Base-by-base conservation (phyloP, 2,329 filamentous ascomycete species). In the Diaporthe humulicola region DNA sequence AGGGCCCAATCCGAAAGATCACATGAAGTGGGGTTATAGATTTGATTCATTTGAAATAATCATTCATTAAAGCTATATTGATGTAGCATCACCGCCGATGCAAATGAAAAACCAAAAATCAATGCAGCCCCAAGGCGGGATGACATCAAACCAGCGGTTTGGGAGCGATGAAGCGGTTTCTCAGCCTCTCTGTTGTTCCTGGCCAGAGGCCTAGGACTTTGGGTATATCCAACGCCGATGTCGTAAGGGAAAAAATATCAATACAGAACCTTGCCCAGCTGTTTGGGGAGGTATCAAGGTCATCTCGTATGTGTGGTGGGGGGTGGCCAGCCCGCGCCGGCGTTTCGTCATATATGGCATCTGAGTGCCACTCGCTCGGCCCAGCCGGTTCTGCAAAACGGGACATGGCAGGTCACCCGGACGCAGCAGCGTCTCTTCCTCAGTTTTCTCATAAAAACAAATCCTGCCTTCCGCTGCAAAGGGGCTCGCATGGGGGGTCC, bases 221-320 rank as follows among this genome's bases (percentile, higher is more conserved):
- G 74, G 74, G 74, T 75, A 75, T 75, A 73, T 75, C 73, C 74
- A 69, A 73, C 56, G 54, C 56, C 60, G 12, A 8, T 28, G 15
- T 54, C 52, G 45, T 61, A 54, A 33, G n/a, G 4, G 5, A 42
- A 42, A 50, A 25, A 30, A 17, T 10, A 8, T 17, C 33, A 28
- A 67, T 25, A 25, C n/a, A 25, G 4, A 52, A 52, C 30, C 45
- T 52, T 25, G 2, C 36, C 30, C 45, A 38, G n/a, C 30, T 25
- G 12, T 40, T 28, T 40, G n/a, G 42, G 28, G 17, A n/a, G 30
- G n/a, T 48, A 15, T 25, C 30, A 28, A 28, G 61, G 45, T 52
- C 56, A 40, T 61, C 25, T 71, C 30, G 4, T n/a, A 19, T 19
- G 19, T 2, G 42, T 2, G 45, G 22, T 19, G 28, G 36, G 57